Evolutionary conservation across 108 stramenopile genomes (phyloP).

Genomic region (Nitzschia inconspicua): DNA sequence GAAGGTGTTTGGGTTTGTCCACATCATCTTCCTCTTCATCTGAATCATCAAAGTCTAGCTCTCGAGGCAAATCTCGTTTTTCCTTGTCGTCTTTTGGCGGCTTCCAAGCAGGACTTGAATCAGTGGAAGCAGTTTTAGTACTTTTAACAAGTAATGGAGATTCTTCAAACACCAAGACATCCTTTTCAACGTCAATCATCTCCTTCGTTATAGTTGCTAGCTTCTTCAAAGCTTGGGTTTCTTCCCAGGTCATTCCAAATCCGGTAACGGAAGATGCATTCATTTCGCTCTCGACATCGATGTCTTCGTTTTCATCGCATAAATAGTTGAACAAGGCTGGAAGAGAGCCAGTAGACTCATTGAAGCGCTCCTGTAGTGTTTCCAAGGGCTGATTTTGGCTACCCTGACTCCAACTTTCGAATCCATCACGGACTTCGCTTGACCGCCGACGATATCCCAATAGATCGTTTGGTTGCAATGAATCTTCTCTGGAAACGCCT

Average conservation of each 20-base stretch:
- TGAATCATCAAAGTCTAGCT: slow-evolving; percentile 28
- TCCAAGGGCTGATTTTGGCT: slow-evolving; percentile 5
- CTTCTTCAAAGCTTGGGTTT: slow-evolving; percentile 37
- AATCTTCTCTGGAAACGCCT: background rate
- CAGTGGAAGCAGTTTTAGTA: background rate
- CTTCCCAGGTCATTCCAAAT: slow-evolving; percentile 32
- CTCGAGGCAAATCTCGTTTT: slow-evolving; percentile 28
- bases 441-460: background rate
- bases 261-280: slow-evolving; percentile 17
- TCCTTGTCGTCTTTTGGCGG: slow-evolving; percentile 12
- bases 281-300: slow-evolving; percentile 6
- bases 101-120: slow-evolving; percentile 1
- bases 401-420: background rate
- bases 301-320: slow-evolving; percentile 13
- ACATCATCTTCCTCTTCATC: slow-evolving; percentile 18
- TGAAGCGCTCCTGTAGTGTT: slow-evolving; percentile 12
- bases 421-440: too few relatives aligned
- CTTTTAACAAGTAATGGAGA: background rate
- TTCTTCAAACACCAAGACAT: slow-evolving; percentile 1
- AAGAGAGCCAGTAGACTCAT: slow-evolving; percentile 5
- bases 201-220: slow-evolving; percentile 40
- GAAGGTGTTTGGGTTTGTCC: too few relatives aligned
- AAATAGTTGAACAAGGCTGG: slow-evolving; percentile 21
- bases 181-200: slow-evolving; percentile 28
- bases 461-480: background rate